phyloP scores from a whole-genome alignment of 257 asterid species.

The Nemophila menziesii region DNA sequence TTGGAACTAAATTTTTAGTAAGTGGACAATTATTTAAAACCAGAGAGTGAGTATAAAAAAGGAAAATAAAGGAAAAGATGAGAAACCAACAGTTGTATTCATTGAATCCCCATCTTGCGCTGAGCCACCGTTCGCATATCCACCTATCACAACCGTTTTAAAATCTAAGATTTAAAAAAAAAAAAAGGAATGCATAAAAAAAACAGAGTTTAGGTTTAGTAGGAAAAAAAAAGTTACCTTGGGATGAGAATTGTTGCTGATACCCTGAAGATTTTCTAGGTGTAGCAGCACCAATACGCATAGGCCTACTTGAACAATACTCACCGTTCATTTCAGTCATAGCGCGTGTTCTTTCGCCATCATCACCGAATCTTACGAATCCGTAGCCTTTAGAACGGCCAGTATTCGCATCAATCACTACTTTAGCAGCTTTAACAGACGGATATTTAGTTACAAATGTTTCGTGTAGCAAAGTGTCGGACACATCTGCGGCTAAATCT shows the following conservation, averaged over 20 bases:
- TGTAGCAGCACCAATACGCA: conserved; percentile 90
- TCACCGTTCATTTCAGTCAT: conserved; percentile 85
- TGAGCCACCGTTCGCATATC: conserved; percentile 59
- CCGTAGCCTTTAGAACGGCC: conserved; percentile 94
- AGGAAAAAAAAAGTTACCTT: too few species aligned
- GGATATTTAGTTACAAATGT: conserved; percentile 60
- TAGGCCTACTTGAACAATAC: conserved; percentile 80
- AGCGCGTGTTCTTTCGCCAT: conserved; percentile 67
- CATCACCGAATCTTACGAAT: conserved; percentile 92
- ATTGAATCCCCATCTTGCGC: conserved; percentile 68
- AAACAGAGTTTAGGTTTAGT: too few species aligned
- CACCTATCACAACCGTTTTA: conserved; percentile 39
- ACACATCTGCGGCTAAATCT: conserved; percentile 90
- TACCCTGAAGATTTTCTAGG: conserved; percentile 74
- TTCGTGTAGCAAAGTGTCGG: conserved; percentile 68
- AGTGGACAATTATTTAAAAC: too few species aligned
- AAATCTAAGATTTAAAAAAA: conserved; percentile 3
- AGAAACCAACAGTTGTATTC: conserved; percentile 72
- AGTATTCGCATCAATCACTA: conserved; percentile 71
- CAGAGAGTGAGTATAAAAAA: too few species aligned
- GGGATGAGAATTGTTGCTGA: conserved; percentile 60
- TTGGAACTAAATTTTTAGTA: too few species aligned
- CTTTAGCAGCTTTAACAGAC: conserved; percentile 89
- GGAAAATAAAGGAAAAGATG: conserved; percentile 12
- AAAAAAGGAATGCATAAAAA: too few species aligned